These are phyloP conservation scores for Myotisia sp. DNA, from an alignment of 2,329 filamentous ascomycete genomes.

Conservation along the genomic window DNA sequence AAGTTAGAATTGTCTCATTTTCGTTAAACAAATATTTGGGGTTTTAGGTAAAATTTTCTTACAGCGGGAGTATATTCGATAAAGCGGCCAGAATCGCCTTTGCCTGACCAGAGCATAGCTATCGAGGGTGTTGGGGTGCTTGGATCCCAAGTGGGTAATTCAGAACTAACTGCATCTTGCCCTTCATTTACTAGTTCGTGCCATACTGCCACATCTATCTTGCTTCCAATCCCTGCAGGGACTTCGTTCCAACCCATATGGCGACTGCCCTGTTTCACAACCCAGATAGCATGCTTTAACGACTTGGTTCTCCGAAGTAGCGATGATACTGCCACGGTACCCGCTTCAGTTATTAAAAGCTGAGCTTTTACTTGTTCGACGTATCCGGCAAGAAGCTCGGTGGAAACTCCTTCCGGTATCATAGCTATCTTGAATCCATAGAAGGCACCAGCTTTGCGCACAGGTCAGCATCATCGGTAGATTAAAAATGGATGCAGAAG, in stretches of 20 bases:
- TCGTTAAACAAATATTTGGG: background rate
- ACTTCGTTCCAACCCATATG: conserved; percentile 94
- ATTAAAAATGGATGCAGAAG: background rate
- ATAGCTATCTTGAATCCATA: conserved; percentile 75
- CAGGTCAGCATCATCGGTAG: conserved; percentile 2
- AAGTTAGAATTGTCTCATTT: conserved; percentile 8
- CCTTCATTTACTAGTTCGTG: conserved; percentile 70
- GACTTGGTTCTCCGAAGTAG: conserved; percentile 55
- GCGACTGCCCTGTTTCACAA: conserved; percentile 75
- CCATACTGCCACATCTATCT: conserved; percentile 78
- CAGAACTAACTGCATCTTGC: conserved; percentile 41
- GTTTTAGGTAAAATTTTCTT: conserved; percentile 13
- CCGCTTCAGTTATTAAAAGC: conserved; percentile 68
- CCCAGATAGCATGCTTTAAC: conserved; percentile 74
- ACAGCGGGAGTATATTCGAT: conserved; percentile 64
- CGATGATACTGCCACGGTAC: conserved; percentile 66
- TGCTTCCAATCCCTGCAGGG: conserved; percentile 59
- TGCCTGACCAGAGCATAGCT: conserved; percentile 26
- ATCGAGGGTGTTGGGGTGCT: conserved; percentile 36
- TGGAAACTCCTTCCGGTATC: conserved; percentile 65
- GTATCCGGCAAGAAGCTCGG: conserved; percentile 55
- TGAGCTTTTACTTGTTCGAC: conserved; percentile 62
- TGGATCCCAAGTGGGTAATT: conserved; percentile 51
- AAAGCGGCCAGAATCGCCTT: conserved; percentile 47
- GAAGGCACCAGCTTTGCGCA: conserved; percentile 60